Conservation (phyloP, 768 basidiomycete genomes). For the Suillus paluster region DNA sequence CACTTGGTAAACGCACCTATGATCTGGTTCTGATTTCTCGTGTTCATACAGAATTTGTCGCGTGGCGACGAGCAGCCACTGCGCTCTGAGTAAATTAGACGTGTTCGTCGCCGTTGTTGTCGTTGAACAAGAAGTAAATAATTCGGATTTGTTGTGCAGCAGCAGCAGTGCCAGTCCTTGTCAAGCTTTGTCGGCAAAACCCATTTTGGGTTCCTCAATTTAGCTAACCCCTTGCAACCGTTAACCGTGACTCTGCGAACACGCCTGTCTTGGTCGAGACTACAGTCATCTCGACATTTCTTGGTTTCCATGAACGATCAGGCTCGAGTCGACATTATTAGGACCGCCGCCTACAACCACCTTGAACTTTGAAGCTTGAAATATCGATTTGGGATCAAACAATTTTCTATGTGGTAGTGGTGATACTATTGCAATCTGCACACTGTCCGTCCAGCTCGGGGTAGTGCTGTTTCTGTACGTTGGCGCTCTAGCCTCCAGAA, state of each 20-base stretch:
- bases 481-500: too few relatives aligned
- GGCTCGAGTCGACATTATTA: too few relatives aligned
- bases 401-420: too few relatives aligned
- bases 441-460: too few relatives aligned
- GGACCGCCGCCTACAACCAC: too few relatives aligned
- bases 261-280: too few relatives aligned
- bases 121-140: not conserved
- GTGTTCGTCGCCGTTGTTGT: slow-evolving; percentile 8
- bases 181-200: slow-evolving; percentile 4
- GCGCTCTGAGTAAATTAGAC: not conserved
- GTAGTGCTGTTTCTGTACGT: too few relatives aligned
- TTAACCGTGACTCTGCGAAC: not conserved
- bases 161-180: not conserved
- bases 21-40: slow-evolving; percentile 8
- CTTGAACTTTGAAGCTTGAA: too few relatives aligned
- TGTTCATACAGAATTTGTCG: slow-evolving; percentile 10
- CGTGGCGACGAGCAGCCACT: slow-evolving; percentile 6
- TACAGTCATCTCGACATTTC: too few relatives aligned
- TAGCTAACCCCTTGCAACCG: not conserved
- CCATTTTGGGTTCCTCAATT: not conserved
- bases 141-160: not conserved
- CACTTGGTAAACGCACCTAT: slow-evolving; percentile 7
- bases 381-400: too few relatives aligned
- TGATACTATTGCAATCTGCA: too few relatives aligned
- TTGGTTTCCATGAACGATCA: too few relatives aligned